Evolutionary conservation across 1,284 basidiomycete species (phyloP), one percentile per base, ranked within the genome.

Genomic region (Ceratobasidium papillatum): DNA sequence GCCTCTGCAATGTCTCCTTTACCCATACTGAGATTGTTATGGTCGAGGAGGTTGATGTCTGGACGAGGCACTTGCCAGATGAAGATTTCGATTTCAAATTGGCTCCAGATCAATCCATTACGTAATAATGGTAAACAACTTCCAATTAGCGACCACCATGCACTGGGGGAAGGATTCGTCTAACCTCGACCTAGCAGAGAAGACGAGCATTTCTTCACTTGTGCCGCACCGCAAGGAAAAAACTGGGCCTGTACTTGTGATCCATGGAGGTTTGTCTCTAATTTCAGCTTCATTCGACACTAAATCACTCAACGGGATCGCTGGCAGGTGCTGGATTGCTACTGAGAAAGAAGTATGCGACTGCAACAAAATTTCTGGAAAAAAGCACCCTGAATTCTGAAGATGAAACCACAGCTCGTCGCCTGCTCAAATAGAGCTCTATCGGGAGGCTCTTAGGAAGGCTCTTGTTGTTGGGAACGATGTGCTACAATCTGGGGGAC

Each of bases 231-330:
- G 0, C 9, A 34, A 41, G 1, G 22, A 27, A 19, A 59, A 59
- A n/a, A n/a, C 36, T 17, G 34, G 49, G 2, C 74, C 76, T 34
- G 86, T 87, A 30, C 84, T 94, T 0, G 90, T 92, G 61, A 89
- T 94, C 75, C 92, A 94, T 81, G 92, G 92, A 61, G 92, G 92
- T n/a, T 91, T 91, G 1, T 90, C 12, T 91, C 3, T 3, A 89
- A 86, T 0, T 90, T 36, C 5, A 34, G 12, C 36, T 12, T 54
- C 34, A 17, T 14, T 45, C 9, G 36, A 41, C 8, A 45, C 30
- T 47, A 32, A 30, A 8, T 54, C 5, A 32, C 41, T n/a, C n/a
- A 27, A 17, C 11, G 11, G 19, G 47, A 17, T 66, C n/a, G 34
- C 9, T 43, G 36, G 9, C 30, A 62, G 59, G 54, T 51, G 45